Base-by-base conservation (phyloP, 306 rosid species). In the Rosa chinensis region DNA sequence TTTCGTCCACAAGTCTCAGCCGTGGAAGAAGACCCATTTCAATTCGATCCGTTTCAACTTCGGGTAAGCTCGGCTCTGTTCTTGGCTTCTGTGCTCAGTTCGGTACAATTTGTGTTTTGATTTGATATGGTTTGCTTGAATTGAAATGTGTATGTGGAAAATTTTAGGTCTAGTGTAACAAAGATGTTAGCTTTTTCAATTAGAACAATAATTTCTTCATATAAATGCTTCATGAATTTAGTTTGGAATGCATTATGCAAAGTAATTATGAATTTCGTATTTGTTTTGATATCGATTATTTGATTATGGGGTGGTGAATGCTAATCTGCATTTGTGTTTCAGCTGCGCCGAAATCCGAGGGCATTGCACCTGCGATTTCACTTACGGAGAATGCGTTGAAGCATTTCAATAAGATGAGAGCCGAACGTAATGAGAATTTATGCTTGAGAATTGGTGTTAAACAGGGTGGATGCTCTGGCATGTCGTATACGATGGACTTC, bases 401-500 rank as follows among this genome's bases (percentile, higher is more conserved):
- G 86, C 97, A 92, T 89, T 92, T 95, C 87, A 95, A 82, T 76
- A 92, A 72, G 90, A 95, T 95, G 99, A 87, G 97, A 83, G 83
- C 92, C 50, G 98, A 91, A 47, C 90, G 90, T 14, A 85, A 83
- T 81, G 86, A 90, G 83, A 86, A 90, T 84, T 83, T 95, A 69
- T 93, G 97, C 85, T 87, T 95, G 80, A 92, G 99, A 84, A 95
- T 92, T 83, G 98, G 99, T 63, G 98, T 95, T 70, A 95, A 86
- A 78, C 99, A 94, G 79, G 99, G 99, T 85, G 99, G 99, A 11
- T 94, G 99, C 91, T 94, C 99, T 23, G 99, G 99, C 78, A 91
- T 95, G 98, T 95, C 99, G 52, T 95, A 95, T 86, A 84, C 90
- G 5, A 92, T 95, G 99, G 97, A 92, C 77, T 92, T 95, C 12